Base-by-base conservation (phyloP, 2,329 filamentous ascomycete species). In the Cladosporium sp. region DNA sequence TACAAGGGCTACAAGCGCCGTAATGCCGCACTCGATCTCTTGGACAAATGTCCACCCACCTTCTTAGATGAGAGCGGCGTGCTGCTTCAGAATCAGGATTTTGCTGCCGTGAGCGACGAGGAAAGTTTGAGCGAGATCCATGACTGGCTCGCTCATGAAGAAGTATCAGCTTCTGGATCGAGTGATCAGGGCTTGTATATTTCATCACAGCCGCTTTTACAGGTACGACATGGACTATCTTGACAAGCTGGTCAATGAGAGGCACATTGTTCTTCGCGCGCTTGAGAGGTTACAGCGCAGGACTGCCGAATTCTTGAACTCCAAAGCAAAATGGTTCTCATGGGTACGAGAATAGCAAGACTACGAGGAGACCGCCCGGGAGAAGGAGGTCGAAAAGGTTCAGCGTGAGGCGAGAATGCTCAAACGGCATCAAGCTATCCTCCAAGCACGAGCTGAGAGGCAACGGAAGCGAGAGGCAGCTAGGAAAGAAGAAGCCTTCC, bases 1-100 rank as follows among this genome's bases (percentile, higher is more conserved):
- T 80, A 80, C 64, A 71, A 72, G 51, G 78, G 78, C 8, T 80
- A 81, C 66, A 80, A 80, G 61, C 72, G 67, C 39, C 75, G 77
- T 40, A 80, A 79, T 64, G 69, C 71, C 8, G 69, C 71, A 47
- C 71, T 80, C 3, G 77, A 81, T 55, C 58, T 59, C 3, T 62
- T 77, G 15, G 60, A 69, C 3, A 64, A 64, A 10, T 60, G 68
- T 32, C 69, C 65, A 2, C 76, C 76, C n/a, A 22, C 62, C 17
- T 78, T 74, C 58, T 67, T 80, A 9, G 66, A 66, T 15, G 61
- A 64, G 10, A 63, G 69, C 13, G 70, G 70, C 40, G 64, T 66
- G 1, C 67, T 75, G 3, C 67, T 79, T 28, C 70, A 70, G 13
- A 76, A 74, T 45, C 68, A 76, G 53, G 69, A 67, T 1, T 79